A percentile compares a stretch with the other conserved stretches of the same genome.
These are phyloP conservation scores for Musa troglodytarum DNA, from an alignment of 176 grass and related monocot genomes.

Conservation along the genomic window DNA sequence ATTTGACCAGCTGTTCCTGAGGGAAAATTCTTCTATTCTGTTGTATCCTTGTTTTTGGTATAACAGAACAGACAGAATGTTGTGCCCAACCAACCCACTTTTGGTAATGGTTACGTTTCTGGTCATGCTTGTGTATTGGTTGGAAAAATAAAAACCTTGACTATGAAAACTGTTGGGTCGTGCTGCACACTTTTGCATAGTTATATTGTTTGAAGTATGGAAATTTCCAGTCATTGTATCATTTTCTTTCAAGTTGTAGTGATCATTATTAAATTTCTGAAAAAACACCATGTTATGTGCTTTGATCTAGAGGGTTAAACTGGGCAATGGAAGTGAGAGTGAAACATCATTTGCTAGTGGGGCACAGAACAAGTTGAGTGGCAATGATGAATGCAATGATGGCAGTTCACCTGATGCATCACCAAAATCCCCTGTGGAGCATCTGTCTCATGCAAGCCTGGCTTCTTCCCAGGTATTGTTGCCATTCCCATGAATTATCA, in stretches of 20 bases:
- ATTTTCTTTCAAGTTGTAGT: neutral
- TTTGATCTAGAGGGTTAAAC: slow-evolving; percentile 52
- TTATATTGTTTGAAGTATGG: too few species aligned
- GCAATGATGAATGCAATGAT: slow-evolving; percentile 30
- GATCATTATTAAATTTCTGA: slow-evolving; percentile 20
- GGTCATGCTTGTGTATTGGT: too few species aligned
- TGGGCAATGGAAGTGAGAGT: slow-evolving; percentile 30
- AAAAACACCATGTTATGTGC: slow-evolving; percentile 13
- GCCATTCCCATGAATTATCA: neutral
- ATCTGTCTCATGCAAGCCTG: slow-evolving; percentile 34
- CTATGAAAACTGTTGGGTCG: too few species aligned
- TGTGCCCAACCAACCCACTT: too few species aligned
- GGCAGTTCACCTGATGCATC: slow-evolving; percentile 80
- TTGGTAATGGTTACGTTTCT: too few species aligned
- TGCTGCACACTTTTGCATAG: too few species aligned
- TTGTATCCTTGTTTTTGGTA: too few species aligned
- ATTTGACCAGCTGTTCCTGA: too few species aligned
- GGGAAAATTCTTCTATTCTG: too few species aligned
- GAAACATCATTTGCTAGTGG: slow-evolving; percentile 46
- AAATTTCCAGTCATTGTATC: neutral
- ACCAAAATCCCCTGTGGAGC: slow-evolving; percentile 39
- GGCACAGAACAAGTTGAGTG: slow-evolving; percentile 31
- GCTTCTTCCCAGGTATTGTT: slow-evolving; percentile 54
- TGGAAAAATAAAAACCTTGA: too few species aligned
- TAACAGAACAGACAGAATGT: too few species aligned